Evolutionary conservation across 768 basidiomycete genomes (phyloP), one percentile per base, ranked within the genome.

Genomic region (Royoungia palumana): DNA sequence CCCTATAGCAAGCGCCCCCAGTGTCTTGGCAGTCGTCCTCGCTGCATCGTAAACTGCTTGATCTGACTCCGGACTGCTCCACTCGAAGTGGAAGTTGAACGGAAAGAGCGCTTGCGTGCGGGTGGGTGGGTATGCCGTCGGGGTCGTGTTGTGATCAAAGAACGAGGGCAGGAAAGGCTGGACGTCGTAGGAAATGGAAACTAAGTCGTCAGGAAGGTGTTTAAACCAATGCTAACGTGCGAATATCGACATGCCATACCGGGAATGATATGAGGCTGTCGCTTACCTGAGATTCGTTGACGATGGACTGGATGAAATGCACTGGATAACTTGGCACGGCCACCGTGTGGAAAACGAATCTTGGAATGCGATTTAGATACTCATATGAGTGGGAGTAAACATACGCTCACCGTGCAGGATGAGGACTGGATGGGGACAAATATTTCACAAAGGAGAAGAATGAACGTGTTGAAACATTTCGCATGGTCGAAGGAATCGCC

Each of bases 101-200:
- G 78, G 80, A 8, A 70, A 62, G 39, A 72, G 61, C 16, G 57
- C 60, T 6, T 47, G 58, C 2, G 59, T 38, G 28, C 78, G 75
- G 22, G 54, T 49, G 3, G 75, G 73, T 5, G 79, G 79, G 59
- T 73, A 81, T 1, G 79, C 80, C 13, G 75, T 69, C 0, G 65
- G 37, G 2, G 60, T 61, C 36, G 60, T 44, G 21, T 62, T 70
- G 52, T 77, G 75, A 1, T 60, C 48, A 49, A 72, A 71, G 47
- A 75, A 51, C 35, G 63, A 57, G 0, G 75, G 65, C 0, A 77
- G 70, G 72, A 83, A 82, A 4, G 78, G 77, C 49, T 83, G 80
- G 44, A 78, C 69, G 2, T 39, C 51, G 12, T 62, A 64, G 11
- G 56, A 58, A 27, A 58, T 3, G 28, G 2, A 19, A 51, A 37